A percentile compares a stretch with the other conserved stretches of the same genome.
Evolutionary conservation across 2,329 filamentous ascomycete species (phyloP).

Genomic region (Calonectria fujianensis): DNA sequence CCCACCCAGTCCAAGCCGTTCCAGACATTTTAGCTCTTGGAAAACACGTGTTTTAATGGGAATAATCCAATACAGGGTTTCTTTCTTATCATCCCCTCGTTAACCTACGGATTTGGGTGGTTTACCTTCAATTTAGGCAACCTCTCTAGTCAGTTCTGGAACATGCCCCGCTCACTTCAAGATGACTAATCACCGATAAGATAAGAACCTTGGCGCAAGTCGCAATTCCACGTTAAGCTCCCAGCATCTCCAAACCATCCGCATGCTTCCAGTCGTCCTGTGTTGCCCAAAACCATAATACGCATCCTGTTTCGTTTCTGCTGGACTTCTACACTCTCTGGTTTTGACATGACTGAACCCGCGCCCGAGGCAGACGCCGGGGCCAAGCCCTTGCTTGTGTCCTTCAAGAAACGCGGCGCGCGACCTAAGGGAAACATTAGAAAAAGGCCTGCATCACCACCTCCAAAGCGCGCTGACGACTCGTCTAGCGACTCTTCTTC

Average conservation of each 20-base stretch:
- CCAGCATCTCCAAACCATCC: not conserved
- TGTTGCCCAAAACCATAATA: not conserved
- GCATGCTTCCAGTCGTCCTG: not conserved
- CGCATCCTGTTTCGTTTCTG: not conserved
- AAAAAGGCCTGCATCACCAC: conserved; percentile 27
- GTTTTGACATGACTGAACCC: not conserved
- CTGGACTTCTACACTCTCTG: not conserved
- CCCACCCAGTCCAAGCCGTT: too few species aligned
- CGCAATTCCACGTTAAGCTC: not conserved
- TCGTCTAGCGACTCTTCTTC: conserved; percentile 3
- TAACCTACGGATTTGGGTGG: too few species aligned
- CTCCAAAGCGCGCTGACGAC: not conserved
- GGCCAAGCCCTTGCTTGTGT: not conserved
- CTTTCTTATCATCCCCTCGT: too few species aligned
- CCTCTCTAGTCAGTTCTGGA: too few species aligned
- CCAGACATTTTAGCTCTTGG: too few species aligned
- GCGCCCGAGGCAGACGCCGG: not conserved
- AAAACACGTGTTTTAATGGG: too few species aligned
- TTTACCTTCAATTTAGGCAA: not conserved
- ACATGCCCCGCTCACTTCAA: not conserved
- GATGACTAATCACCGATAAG: not conserved
- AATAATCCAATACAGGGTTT: too few species aligned
- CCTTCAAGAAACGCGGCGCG: conserved; percentile 24
- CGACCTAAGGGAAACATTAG: conserved; percentile 21
- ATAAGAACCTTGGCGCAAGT: not conserved